Conservation (phyloP, 2,329 filamentous ascomycete species). For the Fusarium humuli region DNA sequence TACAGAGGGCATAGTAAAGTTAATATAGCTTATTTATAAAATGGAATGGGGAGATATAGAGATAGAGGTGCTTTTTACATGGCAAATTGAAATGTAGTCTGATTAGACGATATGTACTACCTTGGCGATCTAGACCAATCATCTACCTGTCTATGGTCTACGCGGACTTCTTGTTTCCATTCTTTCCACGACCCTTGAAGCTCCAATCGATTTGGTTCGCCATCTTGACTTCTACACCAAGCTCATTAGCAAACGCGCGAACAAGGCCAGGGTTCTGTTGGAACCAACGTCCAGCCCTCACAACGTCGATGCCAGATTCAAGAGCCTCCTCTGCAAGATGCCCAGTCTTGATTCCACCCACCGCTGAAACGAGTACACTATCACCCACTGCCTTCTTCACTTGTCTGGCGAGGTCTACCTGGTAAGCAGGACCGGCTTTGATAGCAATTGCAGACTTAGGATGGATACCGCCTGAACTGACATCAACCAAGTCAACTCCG, state of each 20-base stretch:
- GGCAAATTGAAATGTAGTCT: too few species aligned
- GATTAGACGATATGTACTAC: too few species aligned
- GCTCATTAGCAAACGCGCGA: slow-evolving; percentile 64
- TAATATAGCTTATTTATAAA: too few species aligned
- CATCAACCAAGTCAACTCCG: slow-evolving; percentile 81
- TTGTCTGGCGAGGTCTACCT: slow-evolving; percentile 74
- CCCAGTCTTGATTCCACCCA: slow-evolving; percentile 60
- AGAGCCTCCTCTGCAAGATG: slow-evolving; percentile 61
- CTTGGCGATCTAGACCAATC: too few species aligned
- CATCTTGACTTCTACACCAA: slow-evolving; percentile 58
- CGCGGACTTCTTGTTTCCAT: neutral
- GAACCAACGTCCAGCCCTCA: slow-evolving; percentile 64
- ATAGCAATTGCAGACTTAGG: slow-evolving; percentile 65
- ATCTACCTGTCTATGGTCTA: neutral
- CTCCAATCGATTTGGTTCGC: slow-evolving; percentile 67
- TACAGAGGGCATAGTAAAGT: too few species aligned
- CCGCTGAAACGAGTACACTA: slow-evolving; percentile 58
- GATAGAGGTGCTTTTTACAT: too few species aligned
- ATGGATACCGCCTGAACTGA: slow-evolving; percentile 75
- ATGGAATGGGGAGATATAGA: too few species aligned
- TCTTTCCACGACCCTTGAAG: slow-evolving; percentile 54
- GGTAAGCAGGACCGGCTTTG: slow-evolving; percentile 65
- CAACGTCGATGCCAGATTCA: slow-evolving; percentile 60
- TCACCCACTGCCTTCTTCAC: slow-evolving; percentile 79
- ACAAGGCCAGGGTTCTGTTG: slow-evolving; percentile 69